Base-by-base conservation (phyloP, 495 filamentous ascomycete species). In the Aspergillus funiculosus region DNA sequence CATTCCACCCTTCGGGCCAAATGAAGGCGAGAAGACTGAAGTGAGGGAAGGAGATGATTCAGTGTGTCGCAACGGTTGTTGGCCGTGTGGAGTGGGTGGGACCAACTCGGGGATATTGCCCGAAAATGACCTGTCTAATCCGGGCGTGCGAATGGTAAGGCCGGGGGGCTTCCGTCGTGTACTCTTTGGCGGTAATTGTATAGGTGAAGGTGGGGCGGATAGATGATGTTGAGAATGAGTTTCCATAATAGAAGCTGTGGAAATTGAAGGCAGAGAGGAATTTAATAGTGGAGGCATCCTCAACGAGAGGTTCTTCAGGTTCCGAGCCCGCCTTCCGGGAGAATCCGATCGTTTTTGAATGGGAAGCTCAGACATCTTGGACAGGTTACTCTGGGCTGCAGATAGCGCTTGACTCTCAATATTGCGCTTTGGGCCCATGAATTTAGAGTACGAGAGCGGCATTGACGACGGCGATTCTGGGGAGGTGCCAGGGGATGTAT, bases 301-400 rank as follows among this genome's bases (percentile, higher is more conserved):
- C 45, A 97, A 77, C 1, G 89, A 95, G 4, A 98, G 72, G 38
- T 91, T 91, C 63, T 98, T 98, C 56, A 91, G 81, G 62, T 98
- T 98, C 39, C 89, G 83, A 21, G 81, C 77, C 60, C 87, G 84
- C 59, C 77, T 76, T 21, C 81, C 74, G 2, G 89, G 87, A 4
- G 82, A 84, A 35, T 67, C 64, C 3, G 69, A 59, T 8, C 71
- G 67, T 38, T 52, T 42, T 17, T 50, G 74, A 59, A 42, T 74
- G 34, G 39, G 59, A 15, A 77, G 67, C 51, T 68, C 46, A 1
- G 57, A 59, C 25, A 56, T 50, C 22, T 54, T 54, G 9, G 69
- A 49, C 50, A 56, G 53, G 15, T 63, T 53, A 26, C 28, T 42
- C 27, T 50, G 47, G 13, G 47, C 47, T 44, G 42, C 37, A 43